Base-by-base conservation (phyloP, 371 early-diverging fungal species). In the Choanephora cucurbitarum region DNA sequence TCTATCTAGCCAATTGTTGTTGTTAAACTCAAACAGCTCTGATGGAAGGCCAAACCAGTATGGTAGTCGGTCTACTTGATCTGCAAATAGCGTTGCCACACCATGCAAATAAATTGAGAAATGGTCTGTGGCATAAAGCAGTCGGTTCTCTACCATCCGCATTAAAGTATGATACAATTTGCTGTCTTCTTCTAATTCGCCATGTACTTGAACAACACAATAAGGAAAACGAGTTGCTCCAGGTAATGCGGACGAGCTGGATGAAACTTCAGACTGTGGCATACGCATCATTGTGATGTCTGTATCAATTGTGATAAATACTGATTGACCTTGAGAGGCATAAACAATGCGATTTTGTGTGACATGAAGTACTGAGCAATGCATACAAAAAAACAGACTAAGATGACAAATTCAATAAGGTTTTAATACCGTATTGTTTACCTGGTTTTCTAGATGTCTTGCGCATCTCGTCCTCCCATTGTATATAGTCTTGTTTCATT, bases 61-160 rank as follows among this genome's bases (percentile, higher is more conserved):
- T 6, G 37, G 37, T 7, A 13, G 3, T 37, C 14, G 37, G 2
- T 37, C 40, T 1, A 58, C 58, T 41, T 42, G 19, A 19, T 58
- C 54, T 14, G 44, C 22, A 5, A 45, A 54, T 19, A 67, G 41
- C 0, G 43, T 46, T 19, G 33, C 60, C 19, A 64, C 44, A 22
- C 64, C 64, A 52, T 64, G 60, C 34, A 64, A 52, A 39, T 51
- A 64, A 1, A 50, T 6, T 39, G 59, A 58, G 40, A 64, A 64
- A 23, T 47, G 44, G 44, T 49, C 28, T 2, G 45, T 45, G 40
- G 61, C 55, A 1, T 44, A 40, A 3, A 60, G 40, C 17, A 60
- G 23, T 10, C 18, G 31, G 13, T 19, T 39, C 6, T 23, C 18
- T 5, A 24, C n/a, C 8, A 49, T 18, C 19, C 31, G 6, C 15